These are phyloP conservation scores for Scytalidium lignicola DNA, from an alignment of 2,329 filamentous ascomycete genomes.

Conservation along the genomic window DNA sequence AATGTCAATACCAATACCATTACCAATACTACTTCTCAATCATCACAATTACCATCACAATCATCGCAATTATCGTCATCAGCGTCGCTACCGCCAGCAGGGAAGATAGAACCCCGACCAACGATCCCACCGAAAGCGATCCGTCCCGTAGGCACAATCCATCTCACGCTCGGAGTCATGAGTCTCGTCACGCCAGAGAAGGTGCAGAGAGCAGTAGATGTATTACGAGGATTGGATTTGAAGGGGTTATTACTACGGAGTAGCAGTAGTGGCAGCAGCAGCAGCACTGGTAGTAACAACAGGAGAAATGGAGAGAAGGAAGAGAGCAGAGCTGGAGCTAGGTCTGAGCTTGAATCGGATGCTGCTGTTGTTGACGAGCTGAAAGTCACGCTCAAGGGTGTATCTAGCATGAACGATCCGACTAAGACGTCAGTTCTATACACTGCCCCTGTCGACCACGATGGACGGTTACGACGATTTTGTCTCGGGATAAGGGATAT, in stretches of 20 bases:
- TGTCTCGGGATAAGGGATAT: slow-evolving; percentile 47
- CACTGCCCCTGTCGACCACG: slow-evolving; percentile 50
- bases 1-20: not conserved
- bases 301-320: slow-evolving; percentile 3
- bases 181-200: slow-evolving; percentile 51
- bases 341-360: not conserved
- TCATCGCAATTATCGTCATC: too few relatives aligned
- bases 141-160: slow-evolving; percentile 72
- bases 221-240: slow-evolving; percentile 1
- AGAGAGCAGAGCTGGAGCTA: not conserved
- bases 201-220: slow-evolving; percentile 38
- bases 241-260: slow-evolving; percentile 28
- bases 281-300: not conserved
- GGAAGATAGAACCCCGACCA: too few relatives aligned
- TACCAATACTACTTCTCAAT: too few relatives aligned
- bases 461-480: slow-evolving; percentile 48
- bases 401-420: slow-evolving; percentile 53
- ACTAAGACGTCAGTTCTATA: slow-evolving; percentile 58
- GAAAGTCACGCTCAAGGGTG: slow-evolving; percentile 44
- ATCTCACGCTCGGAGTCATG: slow-evolving; percentile 86
- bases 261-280: slow-evolving; percentile 31
- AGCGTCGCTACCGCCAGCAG: too few relatives aligned
- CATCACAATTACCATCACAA: too few relatives aligned
- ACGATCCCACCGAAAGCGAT: slow-evolving; percentile 62
- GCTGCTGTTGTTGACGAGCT: slow-evolving; percentile 21